Conservation (phyloP, 179 eudicot genomes). For the Silene noctiflora region DNA sequence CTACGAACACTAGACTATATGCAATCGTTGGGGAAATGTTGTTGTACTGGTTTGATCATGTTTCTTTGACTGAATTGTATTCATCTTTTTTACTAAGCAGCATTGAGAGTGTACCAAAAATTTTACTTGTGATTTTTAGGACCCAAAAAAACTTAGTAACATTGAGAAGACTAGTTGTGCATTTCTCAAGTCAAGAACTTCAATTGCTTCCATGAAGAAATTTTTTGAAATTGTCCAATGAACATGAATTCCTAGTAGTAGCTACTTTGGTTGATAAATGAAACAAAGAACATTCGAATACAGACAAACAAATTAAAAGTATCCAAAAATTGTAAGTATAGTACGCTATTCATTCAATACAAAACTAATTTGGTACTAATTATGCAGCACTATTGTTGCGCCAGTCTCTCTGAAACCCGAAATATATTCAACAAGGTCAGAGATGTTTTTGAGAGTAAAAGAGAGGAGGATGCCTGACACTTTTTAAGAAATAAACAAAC, state of each 20-base stretch:
- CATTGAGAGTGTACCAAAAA: not conserved
- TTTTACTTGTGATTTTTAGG: not conserved
- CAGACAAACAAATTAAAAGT: not conserved
- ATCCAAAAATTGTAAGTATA: not conserved
- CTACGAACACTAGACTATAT: too few relatives aligned
- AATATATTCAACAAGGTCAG: not conserved
- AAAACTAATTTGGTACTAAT: not conserved
- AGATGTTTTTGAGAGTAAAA: not conserved
- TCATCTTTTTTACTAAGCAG: not conserved
- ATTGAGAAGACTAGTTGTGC: not conserved
- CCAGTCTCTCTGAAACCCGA: not conserved
- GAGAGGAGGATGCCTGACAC: not conserved
- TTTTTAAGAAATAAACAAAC: not conserved
- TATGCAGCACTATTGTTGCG: not conserved
- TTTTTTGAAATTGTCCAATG: not conserved
- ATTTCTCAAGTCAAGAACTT: not conserved
- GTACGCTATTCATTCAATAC: not conserved
- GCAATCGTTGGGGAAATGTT: too few relatives aligned
- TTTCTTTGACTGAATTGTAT: not conserved
- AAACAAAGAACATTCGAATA: not conserved
- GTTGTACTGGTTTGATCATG: too few relatives aligned
- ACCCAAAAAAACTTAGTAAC: not conserved
- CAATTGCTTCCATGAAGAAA: not conserved
- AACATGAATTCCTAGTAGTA: not conserved
- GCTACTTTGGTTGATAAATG: not conserved